A percentile compares a stretch with the other conserved stretches of the same genome.
Conservation (phyloP, 2,329 filamentous ascomycete genomes). For the Exophiala oligosperma region DNA sequence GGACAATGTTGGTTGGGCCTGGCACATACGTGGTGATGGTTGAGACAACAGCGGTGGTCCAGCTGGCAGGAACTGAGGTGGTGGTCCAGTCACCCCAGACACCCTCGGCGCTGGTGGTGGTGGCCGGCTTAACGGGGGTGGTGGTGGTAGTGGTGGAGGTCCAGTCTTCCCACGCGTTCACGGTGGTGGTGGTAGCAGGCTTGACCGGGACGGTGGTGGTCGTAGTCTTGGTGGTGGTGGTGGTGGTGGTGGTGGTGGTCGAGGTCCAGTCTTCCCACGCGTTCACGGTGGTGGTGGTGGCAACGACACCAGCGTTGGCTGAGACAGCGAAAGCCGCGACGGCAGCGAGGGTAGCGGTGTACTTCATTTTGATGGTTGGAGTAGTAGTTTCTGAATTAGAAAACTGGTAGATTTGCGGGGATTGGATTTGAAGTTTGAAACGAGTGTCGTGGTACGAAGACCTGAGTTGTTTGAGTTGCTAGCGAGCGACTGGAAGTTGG, state of each 20-base stretch:
- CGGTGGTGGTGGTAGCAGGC: conserved; percentile 3
- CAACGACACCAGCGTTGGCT: conserved; percentile 18
- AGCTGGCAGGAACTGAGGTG: conserved; percentile 18
- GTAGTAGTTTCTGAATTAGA: conserved; percentile 24
- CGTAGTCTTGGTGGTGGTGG: conserved; percentile 7
- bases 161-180: conserved; percentile 13
- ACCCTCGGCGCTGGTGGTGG: conserved; percentile 10
- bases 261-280: conserved; percentile 10
- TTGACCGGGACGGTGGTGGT: background rate
- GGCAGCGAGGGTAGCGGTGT: conserved; percentile 22
- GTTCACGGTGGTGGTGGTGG: conserved; percentile 17
- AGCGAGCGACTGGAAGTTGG: conserved; percentile 28
- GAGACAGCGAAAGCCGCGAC: conserved; percentile 17
- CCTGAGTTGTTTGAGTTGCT: conserved; percentile 19
- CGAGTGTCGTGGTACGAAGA: conserved; percentile 28
- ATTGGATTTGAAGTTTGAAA: conserved; percentile 12
- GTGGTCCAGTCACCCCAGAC: conserved; percentile 25
- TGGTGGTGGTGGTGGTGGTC: conserved; percentile 12
- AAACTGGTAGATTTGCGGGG: conserved; percentile 13
- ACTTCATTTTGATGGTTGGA: conserved; percentile 28
- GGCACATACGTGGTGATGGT: conserved; percentile 31
- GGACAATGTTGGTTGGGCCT: conserved; percentile 23
- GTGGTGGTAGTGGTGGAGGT: conserved; percentile 5
- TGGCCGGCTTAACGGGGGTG: conserved; percentile 11
- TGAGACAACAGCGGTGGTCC: conserved; percentile 29